Conservation (phyloP, 2,329 filamentous ascomycete genomes). For the Fusarium bulbicola region DNA sequence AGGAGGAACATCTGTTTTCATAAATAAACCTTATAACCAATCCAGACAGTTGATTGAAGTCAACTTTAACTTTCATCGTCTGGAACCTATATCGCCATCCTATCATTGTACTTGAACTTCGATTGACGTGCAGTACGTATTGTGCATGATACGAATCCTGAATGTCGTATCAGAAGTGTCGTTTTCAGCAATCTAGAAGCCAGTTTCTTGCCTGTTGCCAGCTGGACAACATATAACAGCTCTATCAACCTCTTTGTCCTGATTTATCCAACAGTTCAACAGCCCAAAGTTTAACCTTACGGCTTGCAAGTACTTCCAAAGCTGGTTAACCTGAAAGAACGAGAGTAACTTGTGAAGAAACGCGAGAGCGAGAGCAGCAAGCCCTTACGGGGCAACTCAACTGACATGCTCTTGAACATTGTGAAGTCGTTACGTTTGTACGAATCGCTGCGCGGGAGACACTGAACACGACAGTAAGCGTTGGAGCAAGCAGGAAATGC, state of each 20-base stretch:
- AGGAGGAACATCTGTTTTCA: constrained; percentile 29
- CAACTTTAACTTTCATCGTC: neutral
- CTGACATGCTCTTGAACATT: neutral
- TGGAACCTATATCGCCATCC: neutral
- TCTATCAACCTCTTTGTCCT: neutral
- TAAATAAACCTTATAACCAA: constrained; percentile 15
- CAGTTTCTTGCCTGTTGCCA: neutral
- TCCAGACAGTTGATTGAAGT: constrained; percentile 1
- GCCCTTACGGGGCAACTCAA: neutral
- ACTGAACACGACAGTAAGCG: neutral
- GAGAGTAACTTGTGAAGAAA: neutral
- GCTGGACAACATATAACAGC: neutral
- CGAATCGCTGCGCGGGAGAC: neutral
- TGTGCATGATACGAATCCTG: neutral
- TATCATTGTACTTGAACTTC: neutral
- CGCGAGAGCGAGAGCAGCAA: neutral
- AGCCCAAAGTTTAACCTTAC: neutral
- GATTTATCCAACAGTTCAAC: neutral
- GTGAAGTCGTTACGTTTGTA: no score
- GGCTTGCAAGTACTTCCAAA: neutral
- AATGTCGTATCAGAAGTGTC: neutral
- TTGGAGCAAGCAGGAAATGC: neutral
- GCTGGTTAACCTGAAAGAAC: neutral
- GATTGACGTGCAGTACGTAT: neutral
- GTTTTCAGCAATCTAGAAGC: neutral